A percentile compares a stretch with the other conserved stretches of the same genome.
Evolutionary conservation across 257 asterid species (phyloP).

Genomic region (Marsdenia floribunda): DNA sequence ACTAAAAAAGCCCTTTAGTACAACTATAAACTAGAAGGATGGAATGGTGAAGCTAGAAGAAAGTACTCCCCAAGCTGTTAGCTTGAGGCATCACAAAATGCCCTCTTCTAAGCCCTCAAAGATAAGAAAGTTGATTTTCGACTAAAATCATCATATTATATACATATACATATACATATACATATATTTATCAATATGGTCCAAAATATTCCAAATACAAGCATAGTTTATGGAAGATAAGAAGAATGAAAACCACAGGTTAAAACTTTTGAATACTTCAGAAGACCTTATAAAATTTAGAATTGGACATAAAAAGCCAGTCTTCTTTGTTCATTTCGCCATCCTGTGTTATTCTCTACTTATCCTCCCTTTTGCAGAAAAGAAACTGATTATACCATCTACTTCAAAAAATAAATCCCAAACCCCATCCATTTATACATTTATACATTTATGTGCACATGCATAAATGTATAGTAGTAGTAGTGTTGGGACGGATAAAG

Average conservation of each 20-base stretch:
- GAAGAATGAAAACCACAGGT: neutral
- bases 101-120: neutral
- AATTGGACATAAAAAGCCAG: neutral
- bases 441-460: too few species aligned
- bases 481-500: too few species aligned
- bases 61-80: neutral
- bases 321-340: neutral
- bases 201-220: neutral
- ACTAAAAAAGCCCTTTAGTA: neutral
- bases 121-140: neutral
- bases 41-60: neutral
- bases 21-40: neutral
- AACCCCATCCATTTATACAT: too few species aligned
- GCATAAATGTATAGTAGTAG: neutral
- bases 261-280: neutral
- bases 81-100: neutral
- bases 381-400: neutral
- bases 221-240: neutral
- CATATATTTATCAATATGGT: neutral
- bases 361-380: neutral
- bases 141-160: neutral
- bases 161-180: too few species aligned
- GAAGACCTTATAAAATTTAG: neutral
- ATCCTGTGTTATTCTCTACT: neutral
- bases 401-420: neutral